Base-by-base conservation (phyloP, 495 filamentous ascomycete species). In the Polyplosphaeria fusca region DNA sequence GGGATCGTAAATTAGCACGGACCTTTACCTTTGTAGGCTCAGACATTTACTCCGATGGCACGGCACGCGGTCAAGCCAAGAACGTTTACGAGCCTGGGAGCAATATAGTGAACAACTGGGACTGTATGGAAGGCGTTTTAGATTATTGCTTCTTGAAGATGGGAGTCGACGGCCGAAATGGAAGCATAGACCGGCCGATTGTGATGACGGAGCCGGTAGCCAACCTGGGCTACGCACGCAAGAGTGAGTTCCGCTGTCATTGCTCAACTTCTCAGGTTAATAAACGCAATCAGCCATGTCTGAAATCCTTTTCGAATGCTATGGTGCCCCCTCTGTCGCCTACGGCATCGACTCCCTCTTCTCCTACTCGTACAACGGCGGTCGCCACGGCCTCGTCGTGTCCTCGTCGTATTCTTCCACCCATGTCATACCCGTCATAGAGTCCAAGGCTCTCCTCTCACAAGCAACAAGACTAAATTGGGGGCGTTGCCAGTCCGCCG, bases 161-260 rank as follows among this genome's bases (percentile, higher is more conserved):
- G 32, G 94, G 93, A 12, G 77, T 96, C 48, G 88, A 95, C 52
- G 87, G 85, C 4, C 75, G 75, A 14, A 71, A 75, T 45, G 89
- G 88, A 26, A 78, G 79, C 5, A 80, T 98, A 32, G 91, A 89
- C 55, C 75, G 90, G 64, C 89, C 92, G 1, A 79, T 98, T 55
- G 83, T 98, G 39, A 94, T 98, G 89, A 97, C 93, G 0, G 93
- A 98, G 70, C 86, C 94, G 0, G 83, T 96, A 54, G 93, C 91
- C 9, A 96, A 96, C 68, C 71, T 93, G 48, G 80, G 77, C 20
- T 97, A 98, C 69, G 84, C 89, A 28, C 73, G 90, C 58, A 89
- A 86, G 73, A 88, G 91, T 95, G 71, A 57, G 85, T 76, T 2
- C 22, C 42, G 1, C 7, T 26, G n/a, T n/a, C n/a, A n/a, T n/a